phyloP scores from a whole-genome alignment of 257 asterid species.

The Capsicum baccatum region DNA sequence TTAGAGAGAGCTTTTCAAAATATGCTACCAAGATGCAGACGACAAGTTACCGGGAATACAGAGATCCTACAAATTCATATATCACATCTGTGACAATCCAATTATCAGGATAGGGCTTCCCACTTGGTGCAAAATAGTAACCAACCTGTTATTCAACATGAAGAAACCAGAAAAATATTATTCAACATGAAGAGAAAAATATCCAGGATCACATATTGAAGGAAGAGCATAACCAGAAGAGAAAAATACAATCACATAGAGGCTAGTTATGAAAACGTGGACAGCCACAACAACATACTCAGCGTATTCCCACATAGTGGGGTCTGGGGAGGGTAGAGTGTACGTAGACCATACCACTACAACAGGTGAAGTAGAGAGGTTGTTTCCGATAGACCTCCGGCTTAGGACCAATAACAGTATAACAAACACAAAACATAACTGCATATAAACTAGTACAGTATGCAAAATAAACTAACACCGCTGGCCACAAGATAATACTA shows the following conservation, averaged over 20 bases:
- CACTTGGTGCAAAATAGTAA: slow-evolving; percentile 98
- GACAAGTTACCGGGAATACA: slow-evolving; percentile 76
- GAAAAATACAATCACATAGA: slow-evolving; percentile 19
- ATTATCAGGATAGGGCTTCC: slow-evolving; percentile 99
- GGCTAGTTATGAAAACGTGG: neutral
- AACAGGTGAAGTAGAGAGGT: no score
- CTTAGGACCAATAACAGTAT: no score
- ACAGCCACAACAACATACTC: no score
- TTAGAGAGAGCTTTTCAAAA: slow-evolving; percentile 24
- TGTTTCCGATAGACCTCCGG: no score
- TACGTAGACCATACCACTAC: no score
- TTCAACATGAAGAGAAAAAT: slow-evolving; percentile 39
- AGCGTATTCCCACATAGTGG: no score
- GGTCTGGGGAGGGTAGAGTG: no score
- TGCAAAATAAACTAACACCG: no score
- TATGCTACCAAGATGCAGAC: slow-evolving; percentile 29
- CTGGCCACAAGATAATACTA: no score
- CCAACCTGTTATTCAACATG: slow-evolving; percentile 75
- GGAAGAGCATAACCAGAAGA: slow-evolving; percentile 17
- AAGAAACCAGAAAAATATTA: slow-evolving; percentile 38
- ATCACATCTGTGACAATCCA: slow-evolving; percentile 93
- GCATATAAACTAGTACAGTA: no score
- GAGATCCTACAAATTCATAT: slow-evolving; percentile 88
- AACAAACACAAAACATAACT: no score
- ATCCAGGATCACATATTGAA: slow-evolving; percentile 8